Percentiles rank a stretch among this genome's conserved stretches.
phyloP scores from a whole-genome alignment of 164 flowering plant species.

The Amborella trichopoda region DNA sequence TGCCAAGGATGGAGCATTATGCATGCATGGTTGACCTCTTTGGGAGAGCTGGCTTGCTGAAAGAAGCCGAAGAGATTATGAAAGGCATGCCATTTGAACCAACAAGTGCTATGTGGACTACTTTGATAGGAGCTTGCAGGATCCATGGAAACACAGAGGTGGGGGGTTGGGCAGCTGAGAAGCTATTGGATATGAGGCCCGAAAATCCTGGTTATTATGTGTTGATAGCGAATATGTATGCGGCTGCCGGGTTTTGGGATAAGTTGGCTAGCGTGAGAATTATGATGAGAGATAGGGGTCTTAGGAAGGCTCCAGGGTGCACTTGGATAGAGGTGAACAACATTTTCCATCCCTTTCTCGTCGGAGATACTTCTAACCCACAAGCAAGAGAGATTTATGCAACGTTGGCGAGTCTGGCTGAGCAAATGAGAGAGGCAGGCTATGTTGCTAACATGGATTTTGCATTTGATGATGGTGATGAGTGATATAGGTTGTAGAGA shows the following conservation, averaged over 20 bases:
- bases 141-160: slow-evolving; percentile 33
- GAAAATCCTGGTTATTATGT: slow-evolving; percentile 43
- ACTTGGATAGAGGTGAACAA: slow-evolving; percentile 40
- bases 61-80: slow-evolving; percentile 30
- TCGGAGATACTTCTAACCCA: slow-evolving; percentile 30
- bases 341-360: slow-evolving; percentile 31
- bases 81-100: slow-evolving; percentile 36
- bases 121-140: slow-evolving; percentile 39
- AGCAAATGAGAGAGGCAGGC: slow-evolving; percentile 31
- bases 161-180: slow-evolving; percentile 42
- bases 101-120: slow-evolving; percentile 46
- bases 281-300: slow-evolving; percentile 42
- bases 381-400: slow-evolving; percentile 19
- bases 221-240: slow-evolving; percentile 50
- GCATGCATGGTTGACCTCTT: slow-evolving; percentile 53
- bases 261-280: slow-evolving; percentile 37
- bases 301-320: slow-evolving; percentile 38
- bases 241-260: slow-evolving; percentile 38
- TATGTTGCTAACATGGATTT: slow-evolving; percentile 15
- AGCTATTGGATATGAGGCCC: slow-evolving; percentile 34
- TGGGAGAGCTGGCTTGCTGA: slow-evolving; percentile 49
- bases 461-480: slow-evolving; percentile 10
- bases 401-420: slow-evolving; percentile 27
- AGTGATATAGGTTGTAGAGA: too few relatives aligned
- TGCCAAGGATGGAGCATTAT: slow-evolving; percentile 46